A percentile compares a stretch with the other conserved stretches of the same genome.
Evolutionary conservation across 139 green algal genomes (phyloP).

Genomic region (Mychonastes homosphaera): DNA sequence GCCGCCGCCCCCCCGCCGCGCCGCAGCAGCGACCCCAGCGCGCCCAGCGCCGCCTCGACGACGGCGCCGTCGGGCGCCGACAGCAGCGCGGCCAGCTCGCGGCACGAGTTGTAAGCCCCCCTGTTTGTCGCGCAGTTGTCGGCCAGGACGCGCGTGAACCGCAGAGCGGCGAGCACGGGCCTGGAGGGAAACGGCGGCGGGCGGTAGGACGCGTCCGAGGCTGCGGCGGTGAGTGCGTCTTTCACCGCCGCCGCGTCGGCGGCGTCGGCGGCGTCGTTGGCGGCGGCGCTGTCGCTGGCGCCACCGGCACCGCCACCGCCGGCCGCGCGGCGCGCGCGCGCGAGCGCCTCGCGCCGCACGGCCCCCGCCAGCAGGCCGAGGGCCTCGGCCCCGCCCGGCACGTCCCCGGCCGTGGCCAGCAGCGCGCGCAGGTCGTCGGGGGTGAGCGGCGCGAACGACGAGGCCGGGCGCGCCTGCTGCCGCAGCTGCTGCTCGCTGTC

Average conservation of each 20-base stretch:
- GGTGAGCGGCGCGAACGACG: slow-evolving; percentile 50
- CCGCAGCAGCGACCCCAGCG: slow-evolving; percentile 60
- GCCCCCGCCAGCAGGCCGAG: neutral
- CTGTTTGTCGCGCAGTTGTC: neutral
- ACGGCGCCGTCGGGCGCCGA: slow-evolving; percentile 48
- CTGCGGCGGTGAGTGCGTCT: neutral
- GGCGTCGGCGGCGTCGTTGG: neutral
- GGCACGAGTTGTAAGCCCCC: slow-evolving; percentile 21
- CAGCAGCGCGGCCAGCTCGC: slow-evolving; percentile 65
- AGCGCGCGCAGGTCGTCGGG: slow-evolving; percentile 53
- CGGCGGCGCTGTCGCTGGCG: no score
- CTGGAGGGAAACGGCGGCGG: neutral
- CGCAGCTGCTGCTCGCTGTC: no score
- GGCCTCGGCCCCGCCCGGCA: slow-evolving; percentile 21
- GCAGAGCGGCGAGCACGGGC: neutral
- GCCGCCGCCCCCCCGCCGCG: no score
- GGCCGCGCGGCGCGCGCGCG: no score
- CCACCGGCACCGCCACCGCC: no score
- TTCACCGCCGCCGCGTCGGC: neutral
- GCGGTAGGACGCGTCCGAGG: neutral
- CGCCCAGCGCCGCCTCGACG: slow-evolving; percentile 50
- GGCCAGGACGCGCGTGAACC: neutral
- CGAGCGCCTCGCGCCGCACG: no score
- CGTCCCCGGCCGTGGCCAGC: slow-evolving; percentile 57
- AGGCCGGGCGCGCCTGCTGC: slow-evolving; percentile 5